Conservation (phyloP, 2,329 filamentous ascomycete species). For the Tolypocladium tropicale region DNA sequence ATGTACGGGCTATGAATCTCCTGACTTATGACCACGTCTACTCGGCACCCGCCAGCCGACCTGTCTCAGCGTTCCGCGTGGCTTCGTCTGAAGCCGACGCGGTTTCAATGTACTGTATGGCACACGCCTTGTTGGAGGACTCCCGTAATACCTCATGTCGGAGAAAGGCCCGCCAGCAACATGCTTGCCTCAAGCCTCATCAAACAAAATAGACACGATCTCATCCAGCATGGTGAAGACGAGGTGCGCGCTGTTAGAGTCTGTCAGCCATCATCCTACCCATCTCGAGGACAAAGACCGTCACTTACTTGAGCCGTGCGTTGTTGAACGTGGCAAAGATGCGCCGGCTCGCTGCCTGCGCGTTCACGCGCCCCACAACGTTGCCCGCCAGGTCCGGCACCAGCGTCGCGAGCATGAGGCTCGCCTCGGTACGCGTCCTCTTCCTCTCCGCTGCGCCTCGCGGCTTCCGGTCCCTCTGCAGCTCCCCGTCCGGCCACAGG, state of each 20-base stretch:
- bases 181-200: constrained; percentile 15
- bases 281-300: neutral
- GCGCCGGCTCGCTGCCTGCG: constrained; percentile 78
- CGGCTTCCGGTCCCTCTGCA: constrained; percentile 37
- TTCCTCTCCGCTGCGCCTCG: constrained; percentile 65
- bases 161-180: neutral
- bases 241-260: constrained; percentile 48
- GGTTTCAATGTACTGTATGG: too few species aligned
- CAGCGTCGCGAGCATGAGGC: constrained; percentile 77
- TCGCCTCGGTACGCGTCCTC: constrained; percentile 76
- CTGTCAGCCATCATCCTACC: constrained; percentile 7
- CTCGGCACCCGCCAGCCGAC: neutral
- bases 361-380: constrained; percentile 87
- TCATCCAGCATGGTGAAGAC: constrained; percentile 65
- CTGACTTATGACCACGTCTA: too few species aligned
- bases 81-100: too few species aligned
- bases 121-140: too few species aligned
- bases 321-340: constrained; percentile 92
- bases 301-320: constrained; percentile 67
- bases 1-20: too few species aligned
- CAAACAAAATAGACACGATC: constrained; percentile 55
- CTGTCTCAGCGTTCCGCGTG: neutral
- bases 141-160: too few species aligned
- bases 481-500: constrained; percentile 70
- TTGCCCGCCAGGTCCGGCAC: constrained; percentile 85